A percentile compares a stretch with the other conserved stretches of the same genome.
These are phyloP conservation scores for Geosmithia morbida DNA, from an alignment of 2,329 filamentous ascomycete genomes.

Conservation along the genomic window DNA sequence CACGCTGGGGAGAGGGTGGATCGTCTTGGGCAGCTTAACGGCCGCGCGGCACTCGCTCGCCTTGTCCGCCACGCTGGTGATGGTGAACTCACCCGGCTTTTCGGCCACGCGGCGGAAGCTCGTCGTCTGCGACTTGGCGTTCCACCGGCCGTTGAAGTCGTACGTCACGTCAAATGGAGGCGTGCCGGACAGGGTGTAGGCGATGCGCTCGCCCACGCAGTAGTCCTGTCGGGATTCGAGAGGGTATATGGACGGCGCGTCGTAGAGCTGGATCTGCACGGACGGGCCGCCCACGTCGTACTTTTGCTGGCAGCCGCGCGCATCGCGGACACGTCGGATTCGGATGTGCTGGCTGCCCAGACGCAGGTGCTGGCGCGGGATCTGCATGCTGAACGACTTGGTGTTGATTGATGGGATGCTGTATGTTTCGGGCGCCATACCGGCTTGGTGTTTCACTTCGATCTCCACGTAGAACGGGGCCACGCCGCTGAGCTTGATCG, in stretches of 20 bases:
- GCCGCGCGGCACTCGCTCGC: slow-evolving; percentile 76
- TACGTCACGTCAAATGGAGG: slow-evolving; percentile 91
- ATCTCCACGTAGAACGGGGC: slow-evolving; percentile 85
- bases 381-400: slow-evolving; percentile 62
- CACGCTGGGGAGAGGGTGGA: slow-evolving; percentile 87
- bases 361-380: slow-evolving; percentile 72
- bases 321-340: slow-evolving; percentile 80
- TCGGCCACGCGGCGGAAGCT: slow-evolving; percentile 91
- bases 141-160: slow-evolving; percentile 69
- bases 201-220: slow-evolving; percentile 89
- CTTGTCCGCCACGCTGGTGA: slow-evolving; percentile 76
- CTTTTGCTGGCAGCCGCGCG: slow-evolving; percentile 70
- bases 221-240: slow-evolving; percentile 76
- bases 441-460: slow-evolving; percentile 83
- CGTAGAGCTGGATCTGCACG: slow-evolving; percentile 83
- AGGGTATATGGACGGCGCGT: slow-evolving; percentile 81
- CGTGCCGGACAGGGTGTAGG: slow-evolving; percentile 80
- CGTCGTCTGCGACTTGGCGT: slow-evolving; percentile 64
- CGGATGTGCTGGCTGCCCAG: slow-evolving; percentile 81
- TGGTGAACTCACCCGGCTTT: slow-evolving; percentile 73
- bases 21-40: slow-evolving; percentile 64
- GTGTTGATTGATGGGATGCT: slow-evolving; percentile 66
- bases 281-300: slow-evolving; percentile 57
- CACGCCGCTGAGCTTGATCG: slow-evolving; percentile 67
- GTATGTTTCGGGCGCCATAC: slow-evolving; percentile 64